Percentiles rank a stretch among this genome's conserved stretches.
Conservation (phyloP, 2,329 filamentous ascomycete genomes). For the Cladosporium cucumerinum region DNA sequence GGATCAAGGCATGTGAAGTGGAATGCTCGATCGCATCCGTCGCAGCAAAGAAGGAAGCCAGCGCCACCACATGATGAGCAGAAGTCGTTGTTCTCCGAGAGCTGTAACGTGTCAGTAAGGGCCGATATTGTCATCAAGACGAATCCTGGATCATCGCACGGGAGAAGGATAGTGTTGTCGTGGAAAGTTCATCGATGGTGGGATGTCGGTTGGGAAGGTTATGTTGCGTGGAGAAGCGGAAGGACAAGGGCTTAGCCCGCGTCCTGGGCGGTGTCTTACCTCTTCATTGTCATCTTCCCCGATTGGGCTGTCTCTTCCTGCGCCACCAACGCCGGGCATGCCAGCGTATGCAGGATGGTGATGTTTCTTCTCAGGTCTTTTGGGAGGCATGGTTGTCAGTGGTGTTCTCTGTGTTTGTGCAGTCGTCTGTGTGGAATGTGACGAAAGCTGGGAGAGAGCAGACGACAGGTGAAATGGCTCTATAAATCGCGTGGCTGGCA, state of each 20-base stretch:
- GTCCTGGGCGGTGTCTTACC: slow-evolving; percentile 45
- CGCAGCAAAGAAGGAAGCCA: slow-evolving; percentile 87
- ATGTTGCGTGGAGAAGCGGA: slow-evolving; percentile 19
- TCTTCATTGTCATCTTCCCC: slow-evolving; percentile 57
- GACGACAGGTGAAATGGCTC: not conserved
- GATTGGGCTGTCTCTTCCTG: slow-evolving; percentile 58
- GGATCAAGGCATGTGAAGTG: slow-evolving; percentile 88
- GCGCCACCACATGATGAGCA: slow-evolving; percentile 82
- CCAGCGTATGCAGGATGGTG: slow-evolving; percentile 62
- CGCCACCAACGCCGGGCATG: slow-evolving; percentile 62
- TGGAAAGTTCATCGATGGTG: slow-evolving; percentile 31
- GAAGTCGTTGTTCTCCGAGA: slow-evolving; percentile 74
- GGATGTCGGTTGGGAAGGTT: slow-evolving; percentile 21
- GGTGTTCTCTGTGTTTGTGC: slow-evolving; percentile 17
- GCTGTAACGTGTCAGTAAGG: slow-evolving; percentile 38
- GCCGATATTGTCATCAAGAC: slow-evolving; percentile 16
- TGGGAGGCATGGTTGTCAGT: slow-evolving; percentile 30
- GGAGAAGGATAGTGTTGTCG: slow-evolving; percentile 26
- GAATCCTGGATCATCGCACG: slow-evolving; percentile 20
- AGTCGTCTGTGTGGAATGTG: slow-evolving; percentile 12
- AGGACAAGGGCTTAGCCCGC: slow-evolving; percentile 23
- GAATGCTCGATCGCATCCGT: slow-evolving; percentile 85
- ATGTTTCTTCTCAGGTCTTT: slow-evolving; percentile 73
- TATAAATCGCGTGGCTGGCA: slow-evolving; percentile 10
- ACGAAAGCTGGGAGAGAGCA: not conserved